These are phyloP conservation scores for Apiotrichum sp. DNA, from an alignment of 1,284 basidiomycete species.

Conservation along the genomic window DNA sequence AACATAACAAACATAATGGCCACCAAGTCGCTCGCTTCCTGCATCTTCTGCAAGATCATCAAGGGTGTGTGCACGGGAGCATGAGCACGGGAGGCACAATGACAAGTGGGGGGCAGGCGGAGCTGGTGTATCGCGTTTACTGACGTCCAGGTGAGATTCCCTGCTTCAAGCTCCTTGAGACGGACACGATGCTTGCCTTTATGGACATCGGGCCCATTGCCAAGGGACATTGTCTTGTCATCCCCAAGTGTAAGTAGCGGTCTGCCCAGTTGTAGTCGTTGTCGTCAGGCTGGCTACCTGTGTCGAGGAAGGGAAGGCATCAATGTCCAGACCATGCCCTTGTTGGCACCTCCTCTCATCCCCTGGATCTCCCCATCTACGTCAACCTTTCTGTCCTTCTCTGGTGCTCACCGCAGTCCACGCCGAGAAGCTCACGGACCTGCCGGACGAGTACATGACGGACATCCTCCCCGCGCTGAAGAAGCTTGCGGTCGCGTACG, in stretches of 20 bases:
- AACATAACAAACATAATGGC: neutral
- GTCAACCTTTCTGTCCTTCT: too few species aligned
- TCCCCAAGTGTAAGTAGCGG: slow-evolving; percentile 68
- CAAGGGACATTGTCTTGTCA: slow-evolving; percentile 68
- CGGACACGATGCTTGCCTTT: slow-evolving; percentile 65
- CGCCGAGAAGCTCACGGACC: slow-evolving; percentile 66
- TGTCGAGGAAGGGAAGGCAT: too few species aligned
- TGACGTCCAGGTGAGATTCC: slow-evolving; percentile 49
- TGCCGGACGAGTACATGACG: slow-evolving; percentile 72
- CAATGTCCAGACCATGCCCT: too few species aligned
- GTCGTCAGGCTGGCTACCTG: neutral
- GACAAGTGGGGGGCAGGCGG: too few species aligned
- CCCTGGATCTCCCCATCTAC: too few species aligned
- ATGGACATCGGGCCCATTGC: slow-evolving; percentile 85
- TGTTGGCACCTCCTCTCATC: too few species aligned
- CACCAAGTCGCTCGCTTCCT: slow-evolving; percentile 10
- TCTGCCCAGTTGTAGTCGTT: slow-evolving; percentile 1
- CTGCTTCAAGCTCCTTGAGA: slow-evolving; percentile 69
- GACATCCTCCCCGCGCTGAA: slow-evolving; percentile 73
- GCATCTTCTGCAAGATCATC: slow-evolving; percentile 87
- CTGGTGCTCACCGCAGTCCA: slow-evolving; percentile 55
- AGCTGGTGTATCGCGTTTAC: slow-evolving; percentile 29
- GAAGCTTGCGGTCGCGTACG: slow-evolving; percentile 69
- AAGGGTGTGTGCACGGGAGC: slow-evolving; percentile 54
- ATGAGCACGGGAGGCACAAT: neutral